These are phyloP conservation scores for Sporothrix pseudoabietina DNA, from an alignment of 2,329 filamentous ascomycete species.

Conservation along the genomic window DNA sequence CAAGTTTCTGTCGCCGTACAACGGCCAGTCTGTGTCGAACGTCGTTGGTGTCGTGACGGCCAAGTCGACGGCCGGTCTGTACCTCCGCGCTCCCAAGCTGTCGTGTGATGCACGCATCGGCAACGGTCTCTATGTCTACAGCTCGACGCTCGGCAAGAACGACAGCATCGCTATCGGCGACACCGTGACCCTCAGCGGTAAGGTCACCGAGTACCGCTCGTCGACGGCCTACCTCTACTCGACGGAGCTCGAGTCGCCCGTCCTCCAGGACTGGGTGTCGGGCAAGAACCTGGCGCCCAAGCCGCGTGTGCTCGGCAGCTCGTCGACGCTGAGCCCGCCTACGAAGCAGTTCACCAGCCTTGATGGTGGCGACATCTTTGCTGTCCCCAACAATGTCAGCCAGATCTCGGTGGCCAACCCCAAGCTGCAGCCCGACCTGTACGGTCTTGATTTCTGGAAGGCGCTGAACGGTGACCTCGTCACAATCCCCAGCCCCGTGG, in stretches of 20 bases:
- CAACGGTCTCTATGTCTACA: slow-evolving; percentile 67
- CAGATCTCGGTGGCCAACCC: slow-evolving; percentile 63
- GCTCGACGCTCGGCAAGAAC: slow-evolving; percentile 52
- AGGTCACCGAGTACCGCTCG: slow-evolving; percentile 60
- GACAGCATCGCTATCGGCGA: slow-evolving; percentile 59
- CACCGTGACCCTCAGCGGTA: slow-evolving; percentile 61
- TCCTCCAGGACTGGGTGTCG: slow-evolving; percentile 18
- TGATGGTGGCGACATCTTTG: slow-evolving; percentile 67
- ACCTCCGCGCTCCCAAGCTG: slow-evolving; percentile 61
- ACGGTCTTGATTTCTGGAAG: slow-evolving; percentile 76
- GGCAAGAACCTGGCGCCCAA: slow-evolving; percentile 23
- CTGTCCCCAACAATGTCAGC: slow-evolving; percentile 62
- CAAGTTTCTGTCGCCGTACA: slow-evolving; percentile 63
- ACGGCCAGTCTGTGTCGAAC: slow-evolving; percentile 57
- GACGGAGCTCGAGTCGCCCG: slow-evolving; percentile 60
- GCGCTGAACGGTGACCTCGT: slow-evolving; percentile 68
- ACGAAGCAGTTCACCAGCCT: slow-evolving; percentile 62
- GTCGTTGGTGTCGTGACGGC: slow-evolving; percentile 67
- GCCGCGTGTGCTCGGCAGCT: slow-evolving; percentile 63
- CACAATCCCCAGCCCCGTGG: slow-evolving; percentile 59
- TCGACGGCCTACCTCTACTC: slow-evolving; percentile 61
- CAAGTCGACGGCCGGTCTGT: slow-evolving; percentile 63
- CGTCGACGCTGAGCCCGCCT: slow-evolving; percentile 58
- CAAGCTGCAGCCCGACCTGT: slow-evolving; percentile 59
- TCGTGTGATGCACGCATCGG: slow-evolving; percentile 60